Evolutionary conservation across 2,329 filamentous ascomycete genomes (phyloP).

Genomic region (Eurotiales sp.): DNA sequence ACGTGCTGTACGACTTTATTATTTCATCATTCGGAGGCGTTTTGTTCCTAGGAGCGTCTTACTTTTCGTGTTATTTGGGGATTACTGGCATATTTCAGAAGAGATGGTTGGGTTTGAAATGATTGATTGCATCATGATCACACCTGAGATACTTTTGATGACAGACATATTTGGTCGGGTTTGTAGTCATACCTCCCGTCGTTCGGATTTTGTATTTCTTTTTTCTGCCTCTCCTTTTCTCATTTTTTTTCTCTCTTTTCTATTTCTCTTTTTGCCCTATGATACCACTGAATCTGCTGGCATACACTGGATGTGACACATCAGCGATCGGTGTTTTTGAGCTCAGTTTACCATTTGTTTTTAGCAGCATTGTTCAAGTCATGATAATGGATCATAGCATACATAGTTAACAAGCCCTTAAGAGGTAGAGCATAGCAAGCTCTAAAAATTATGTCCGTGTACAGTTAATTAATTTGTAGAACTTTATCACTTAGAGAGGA

Average conservation of each 20-base stretch:
- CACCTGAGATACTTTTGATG: conserved; percentile 1
- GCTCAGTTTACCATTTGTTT: background rate
- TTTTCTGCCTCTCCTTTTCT: background rate
- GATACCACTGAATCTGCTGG: conserved; percentile 12
- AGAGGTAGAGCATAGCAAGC: background rate
- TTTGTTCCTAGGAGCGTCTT: conserved; percentile 9
- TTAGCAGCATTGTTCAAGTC: background rate
- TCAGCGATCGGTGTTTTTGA: conserved; percentile 10
- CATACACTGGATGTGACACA: conserved; percentile 12
- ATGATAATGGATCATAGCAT: conserved; percentile 4
- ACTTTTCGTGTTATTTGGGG: conserved; percentile 10
- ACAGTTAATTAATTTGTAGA: background rate
- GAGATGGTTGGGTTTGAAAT: background rate
- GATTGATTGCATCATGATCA: conserved; percentile 1
- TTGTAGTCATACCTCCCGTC: conserved; percentile 6
- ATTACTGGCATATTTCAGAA: background rate
- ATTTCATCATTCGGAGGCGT: conserved; percentile 11
- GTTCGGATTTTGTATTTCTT: background rate
- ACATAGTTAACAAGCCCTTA: background rate
- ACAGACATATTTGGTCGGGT: conserved; percentile 2
- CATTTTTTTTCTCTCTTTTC: background rate
- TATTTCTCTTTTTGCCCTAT: conserved; percentile 3
- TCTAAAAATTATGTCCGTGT: too few relatives aligned
- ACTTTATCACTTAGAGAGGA: too few relatives aligned
- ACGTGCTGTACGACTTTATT: conserved; percentile 12